Evolutionary conservation across 2,329 filamentous ascomycete genomes (phyloP), one percentile per base, ranked within the genome.

Genomic region (Penicillium janthinellum): DNA sequence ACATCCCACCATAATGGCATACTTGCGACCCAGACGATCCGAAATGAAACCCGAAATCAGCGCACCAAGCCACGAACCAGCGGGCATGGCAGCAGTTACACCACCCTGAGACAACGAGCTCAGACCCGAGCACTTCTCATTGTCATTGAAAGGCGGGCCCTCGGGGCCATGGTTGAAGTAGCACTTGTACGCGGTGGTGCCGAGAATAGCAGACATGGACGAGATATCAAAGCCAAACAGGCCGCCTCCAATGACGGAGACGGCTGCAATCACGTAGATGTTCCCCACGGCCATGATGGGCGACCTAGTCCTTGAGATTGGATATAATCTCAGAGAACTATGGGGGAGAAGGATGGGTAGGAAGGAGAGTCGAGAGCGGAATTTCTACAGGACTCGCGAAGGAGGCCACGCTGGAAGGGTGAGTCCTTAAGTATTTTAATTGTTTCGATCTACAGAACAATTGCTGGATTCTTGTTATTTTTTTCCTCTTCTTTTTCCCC

Each of bases 81-180:
- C 88, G 6, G 88, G 86, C 88, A 91, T 91, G 3, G 88, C 80
- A 20, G 88, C 88, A 1, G 88, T 89, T 68, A 91, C 90, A 35
- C 83, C 88, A 39, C 87, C 88, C 74, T 90, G 88, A 0, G 81
- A 77, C 63, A 84, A 67, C 2, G 79, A 68, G 4, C 58, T 71
- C 2, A 82, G 80, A 48, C 83, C 83, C 17, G 74, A 73, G 68
- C 83, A 85, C 4, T 71, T 34, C 1, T 67, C 65, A 20, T 66
- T 57, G 37, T 73, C 65, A 10, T 71, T 90, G 86, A 62, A 84
- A 81, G 58, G 87, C 83, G 42, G 91, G 2, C 63, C 68, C 84
- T 51, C 89, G 78, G 51, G 56, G 60, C 70, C 71, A 66, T 90
- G 82, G 64, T 84, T 79, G 75, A 90, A 91, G 75, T 89, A 91